Evolutionary conservation across 495 filamentous ascomycete genomes (phyloP).

Genomic region (Aspergillus bertholletiae): DNA sequence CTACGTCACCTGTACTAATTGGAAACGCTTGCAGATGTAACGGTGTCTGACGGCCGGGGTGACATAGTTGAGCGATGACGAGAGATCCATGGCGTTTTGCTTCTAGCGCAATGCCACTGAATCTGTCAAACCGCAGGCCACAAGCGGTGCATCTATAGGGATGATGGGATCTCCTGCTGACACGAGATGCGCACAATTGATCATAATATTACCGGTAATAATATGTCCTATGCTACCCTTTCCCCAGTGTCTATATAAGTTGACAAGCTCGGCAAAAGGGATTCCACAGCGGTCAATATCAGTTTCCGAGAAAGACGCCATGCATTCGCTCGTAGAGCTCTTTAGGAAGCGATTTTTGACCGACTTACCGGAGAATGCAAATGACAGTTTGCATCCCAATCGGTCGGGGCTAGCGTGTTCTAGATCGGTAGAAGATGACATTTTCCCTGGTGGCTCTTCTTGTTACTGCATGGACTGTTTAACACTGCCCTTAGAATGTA

Average conservation of each 20-base stretch:
- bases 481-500: no score
- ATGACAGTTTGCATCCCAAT: constrained; percentile 32
- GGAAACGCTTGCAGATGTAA: constrained; percentile 49
- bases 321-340: constrained; percentile 58
- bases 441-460: no score
- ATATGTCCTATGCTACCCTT: constrained; percentile 55
- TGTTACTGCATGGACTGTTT: no score
- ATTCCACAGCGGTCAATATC: constrained; percentile 51
- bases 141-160: constrained; percentile 38
- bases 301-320: constrained; percentile 53
- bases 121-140: constrained; percentile 57
- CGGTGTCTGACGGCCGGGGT: constrained; percentile 58
- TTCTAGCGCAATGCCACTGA: constrained; percentile 45
- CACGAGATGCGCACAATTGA: constrained; percentile 56
- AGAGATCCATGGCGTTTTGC: constrained; percentile 53
- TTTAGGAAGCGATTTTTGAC: constrained; percentile 62
- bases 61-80: constrained; percentile 56
- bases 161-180: constrained; percentile 57
- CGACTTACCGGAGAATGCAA: constrained; percentile 53
- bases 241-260: constrained; percentile 58
- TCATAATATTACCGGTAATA: constrained; percentile 61
- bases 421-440: no score
- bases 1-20: constrained; percentile 58
- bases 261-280: constrained; percentile 52
- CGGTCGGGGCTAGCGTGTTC: no score